Conservation (phyloP, 148 eudicot genomes). For the Camellia granthamiana region DNA sequence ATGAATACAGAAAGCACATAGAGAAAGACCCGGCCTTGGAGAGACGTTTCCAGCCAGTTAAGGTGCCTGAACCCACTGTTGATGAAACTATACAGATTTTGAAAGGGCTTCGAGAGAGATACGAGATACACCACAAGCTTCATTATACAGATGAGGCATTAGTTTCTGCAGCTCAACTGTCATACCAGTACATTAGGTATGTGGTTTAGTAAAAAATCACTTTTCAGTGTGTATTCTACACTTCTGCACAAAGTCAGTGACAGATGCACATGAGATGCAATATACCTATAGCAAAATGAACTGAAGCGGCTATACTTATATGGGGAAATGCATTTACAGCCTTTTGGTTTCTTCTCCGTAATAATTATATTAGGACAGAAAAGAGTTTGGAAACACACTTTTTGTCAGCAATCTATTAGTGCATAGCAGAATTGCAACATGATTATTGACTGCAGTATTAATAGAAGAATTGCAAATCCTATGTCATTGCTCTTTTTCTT, state of each 20-base stretch:
- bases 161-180: constrained; percentile 75
- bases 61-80: constrained; percentile 91
- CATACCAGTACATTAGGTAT: constrained; percentile 83
- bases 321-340: not conserved
- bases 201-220: not conserved
- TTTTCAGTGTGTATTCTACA: constrained; percentile 1
- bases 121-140: constrained; percentile 91
- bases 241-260: not conserved
- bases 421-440: too few species aligned
- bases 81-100: constrained; percentile 87
- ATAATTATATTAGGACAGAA: too few species aligned
- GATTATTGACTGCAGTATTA: not conserved
- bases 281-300: not conserved
- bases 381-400: too few species aligned
- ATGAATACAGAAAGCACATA: constrained; percentile 92
- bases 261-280: not conserved
- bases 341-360: not conserved
- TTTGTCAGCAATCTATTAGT: too few species aligned
- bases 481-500: not conserved
- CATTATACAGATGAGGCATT: constrained; percentile 84
- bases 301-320: not conserved
- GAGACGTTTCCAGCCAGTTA: constrained; percentile 91
- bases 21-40: constrained; percentile 97
- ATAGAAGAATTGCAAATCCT: not conserved
- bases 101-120: constrained; percentile 84